Percentiles rank a stretch among this genome's conserved stretches.
Evolutionary conservation across 352 stramenopile species (phyloP).

Genomic region (Globisporangium spiculum): DNA sequence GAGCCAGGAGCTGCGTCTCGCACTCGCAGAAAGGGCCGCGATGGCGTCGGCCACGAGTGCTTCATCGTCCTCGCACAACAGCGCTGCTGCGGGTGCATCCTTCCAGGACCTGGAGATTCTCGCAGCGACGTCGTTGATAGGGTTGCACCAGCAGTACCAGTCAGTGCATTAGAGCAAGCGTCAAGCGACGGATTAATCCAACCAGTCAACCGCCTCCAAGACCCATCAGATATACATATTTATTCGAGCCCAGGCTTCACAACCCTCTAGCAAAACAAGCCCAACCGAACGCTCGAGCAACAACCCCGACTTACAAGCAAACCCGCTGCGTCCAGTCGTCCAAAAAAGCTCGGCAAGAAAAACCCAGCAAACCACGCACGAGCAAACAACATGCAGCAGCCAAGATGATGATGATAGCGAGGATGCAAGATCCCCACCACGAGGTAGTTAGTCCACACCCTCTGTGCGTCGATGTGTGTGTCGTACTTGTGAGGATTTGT

Average conservation of each 20-base stretch:
- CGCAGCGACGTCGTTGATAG: constrained; percentile 68
- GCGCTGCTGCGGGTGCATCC: constrained; percentile 11
- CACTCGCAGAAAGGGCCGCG: constrained; percentile 17
- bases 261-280: not conserved
- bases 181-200: not conserved
- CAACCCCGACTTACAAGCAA: too few relatives aligned
- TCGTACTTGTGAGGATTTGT: too few relatives aligned
- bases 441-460: too few relatives aligned
- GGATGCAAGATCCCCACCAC: too few relatives aligned
- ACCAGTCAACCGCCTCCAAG: not conserved
- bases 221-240: constrained; percentile 13
- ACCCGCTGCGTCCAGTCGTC: too few relatives aligned
- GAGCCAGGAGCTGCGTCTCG: constrained; percentile 37
- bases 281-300: not conserved
- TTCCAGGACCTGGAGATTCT: constrained; percentile 79
- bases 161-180: constrained; percentile 51
- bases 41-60: constrained; percentile 1
- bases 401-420: too few relatives aligned
- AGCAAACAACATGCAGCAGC: too few relatives aligned
- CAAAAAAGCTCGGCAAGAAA: too few relatives aligned
- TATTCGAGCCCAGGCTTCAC: constrained; percentile 10
- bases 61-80: constrained; percentile 6
- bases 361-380: too few relatives aligned
- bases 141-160: constrained; percentile 70
- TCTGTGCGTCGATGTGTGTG: too few relatives aligned